phyloP scores from a whole-genome alignment of 257 asterid genomes.

The Solanum bulbocastanum region DNA sequence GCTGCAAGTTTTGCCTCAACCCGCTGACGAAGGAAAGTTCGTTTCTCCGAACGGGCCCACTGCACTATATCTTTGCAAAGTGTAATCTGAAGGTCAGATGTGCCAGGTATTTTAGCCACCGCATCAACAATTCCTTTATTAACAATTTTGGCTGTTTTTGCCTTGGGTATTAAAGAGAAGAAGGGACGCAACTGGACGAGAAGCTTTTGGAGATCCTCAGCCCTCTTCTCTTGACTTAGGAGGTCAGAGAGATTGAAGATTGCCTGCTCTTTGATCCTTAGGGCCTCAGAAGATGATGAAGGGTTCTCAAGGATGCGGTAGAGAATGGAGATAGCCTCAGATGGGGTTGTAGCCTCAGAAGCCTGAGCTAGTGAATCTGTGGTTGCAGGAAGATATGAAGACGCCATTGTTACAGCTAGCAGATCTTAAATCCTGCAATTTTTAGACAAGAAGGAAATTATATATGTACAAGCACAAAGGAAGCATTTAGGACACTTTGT shows the following conservation, averaged over 20 bases:
- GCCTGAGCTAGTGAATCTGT: constrained; percentile 30
- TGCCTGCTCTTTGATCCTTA: constrained; percentile 36
- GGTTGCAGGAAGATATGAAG: constrained; percentile 25
- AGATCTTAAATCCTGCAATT: constrained; percentile 9
- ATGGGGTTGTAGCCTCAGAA: constrained; percentile 26
- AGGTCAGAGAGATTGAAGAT: constrained; percentile 36
- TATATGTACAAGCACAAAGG: background rate
- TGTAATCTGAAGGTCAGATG: constrained; percentile 31
- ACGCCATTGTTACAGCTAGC: constrained; percentile 15
- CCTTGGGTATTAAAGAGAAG: constrained; percentile 38
- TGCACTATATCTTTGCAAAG: constrained; percentile 37
- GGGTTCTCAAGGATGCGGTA: constrained; percentile 26
- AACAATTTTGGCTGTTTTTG: constrained; percentile 38
- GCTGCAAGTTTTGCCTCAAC: constrained; percentile 37
- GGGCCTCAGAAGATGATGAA: constrained; percentile 30
- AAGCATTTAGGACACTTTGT: background rate
- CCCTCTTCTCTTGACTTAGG: constrained; percentile 26
- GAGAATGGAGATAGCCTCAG: constrained; percentile 28
- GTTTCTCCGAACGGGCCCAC: constrained; percentile 37
- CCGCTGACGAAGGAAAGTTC: constrained; percentile 41
- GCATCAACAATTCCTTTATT: constrained; percentile 28
- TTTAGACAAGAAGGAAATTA: background rate
- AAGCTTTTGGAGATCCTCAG: constrained; percentile 22
- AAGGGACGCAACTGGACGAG: constrained; percentile 23
- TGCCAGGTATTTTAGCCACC: constrained; percentile 33